Evolutionary conservation across 768 basidiomycete genomes (phyloP).

Genomic region (Auriculariales sp.): DNA sequence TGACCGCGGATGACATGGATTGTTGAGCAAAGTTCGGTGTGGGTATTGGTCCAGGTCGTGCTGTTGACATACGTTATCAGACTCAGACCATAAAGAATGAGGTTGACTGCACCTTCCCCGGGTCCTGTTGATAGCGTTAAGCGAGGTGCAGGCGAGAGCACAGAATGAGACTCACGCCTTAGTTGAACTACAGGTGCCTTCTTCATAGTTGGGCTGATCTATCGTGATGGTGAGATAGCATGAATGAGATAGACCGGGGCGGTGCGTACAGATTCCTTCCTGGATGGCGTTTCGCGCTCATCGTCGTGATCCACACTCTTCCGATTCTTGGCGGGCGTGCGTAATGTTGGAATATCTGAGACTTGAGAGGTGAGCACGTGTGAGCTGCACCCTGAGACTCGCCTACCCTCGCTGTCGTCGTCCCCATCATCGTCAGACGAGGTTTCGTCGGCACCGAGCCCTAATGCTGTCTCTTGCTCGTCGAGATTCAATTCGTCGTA

Average conservation of each 20-base stretch:
- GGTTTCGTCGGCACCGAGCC: constrained; percentile 36
- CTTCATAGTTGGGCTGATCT: constrained; percentile 64
- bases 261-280: neutral
- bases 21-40: constrained; percentile 72
- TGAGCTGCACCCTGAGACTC: neutral
- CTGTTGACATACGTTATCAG: constrained; percentile 12
- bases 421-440: constrained; percentile 46
- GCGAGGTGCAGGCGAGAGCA: neutral
- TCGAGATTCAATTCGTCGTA: constrained; percentile 97
- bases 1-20: constrained; percentile 62
- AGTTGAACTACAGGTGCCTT: constrained; percentile 50
- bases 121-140: constrained; percentile 30
- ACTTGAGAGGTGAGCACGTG: constrained; percentile 1
- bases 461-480: constrained; percentile 92
- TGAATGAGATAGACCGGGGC: neutral
- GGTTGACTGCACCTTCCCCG: constrained; percentile 49
- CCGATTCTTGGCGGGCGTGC: constrained; percentile 3
- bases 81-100: constrained; percentile 9
- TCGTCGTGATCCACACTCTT: constrained; percentile 38
- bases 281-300: constrained; percentile 37
- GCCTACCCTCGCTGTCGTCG: constrained; percentile 64
- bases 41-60: constrained; percentile 55
- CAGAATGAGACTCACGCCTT: constrained; percentile 44
- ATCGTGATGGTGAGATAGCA: constrained; percentile 9
- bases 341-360: neutral